Conservation (phyloP, 371 early-diverging fungal genomes). For the Synchytrium microbalum region DNA sequence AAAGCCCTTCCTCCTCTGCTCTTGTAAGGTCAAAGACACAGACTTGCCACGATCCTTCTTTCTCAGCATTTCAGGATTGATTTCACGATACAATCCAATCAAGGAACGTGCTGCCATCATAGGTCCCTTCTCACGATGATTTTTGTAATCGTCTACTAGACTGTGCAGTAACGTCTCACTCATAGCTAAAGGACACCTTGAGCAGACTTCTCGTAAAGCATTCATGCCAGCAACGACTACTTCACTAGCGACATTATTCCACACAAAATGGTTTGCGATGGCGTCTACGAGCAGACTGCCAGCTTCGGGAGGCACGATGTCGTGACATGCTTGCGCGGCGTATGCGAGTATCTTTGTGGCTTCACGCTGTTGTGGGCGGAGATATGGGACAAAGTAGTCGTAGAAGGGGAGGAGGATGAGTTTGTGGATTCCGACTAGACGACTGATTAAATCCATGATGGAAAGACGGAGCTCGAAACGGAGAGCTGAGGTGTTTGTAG, state of each 20-base stretch:
- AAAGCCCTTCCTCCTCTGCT: slow-evolving; percentile 47
- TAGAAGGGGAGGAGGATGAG: slow-evolving; percentile 80
- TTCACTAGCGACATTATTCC: slow-evolving; percentile 79
- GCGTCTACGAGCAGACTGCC: slow-evolving; percentile 75
- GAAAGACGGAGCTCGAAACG: slow-evolving; percentile 79
- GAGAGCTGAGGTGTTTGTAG: slow-evolving; percentile 36
- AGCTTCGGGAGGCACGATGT: slow-evolving; percentile 86
- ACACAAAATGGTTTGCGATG: slow-evolving; percentile 92
- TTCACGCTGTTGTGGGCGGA: slow-evolving; percentile 89
- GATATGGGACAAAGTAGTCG: slow-evolving; percentile 73
- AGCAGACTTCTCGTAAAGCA: slow-evolving; percentile 85
- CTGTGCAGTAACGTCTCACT: slow-evolving; percentile 76
- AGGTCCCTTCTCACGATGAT: slow-evolving; percentile 73
- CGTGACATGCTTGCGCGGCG: slow-evolving; percentile 83
- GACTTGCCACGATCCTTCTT: slow-evolving; percentile 68
- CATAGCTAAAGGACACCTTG: slow-evolving; percentile 85
- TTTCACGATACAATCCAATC: slow-evolving; percentile 81
- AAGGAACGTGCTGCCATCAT: slow-evolving; percentile 86
- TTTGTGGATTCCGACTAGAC: slow-evolving; percentile 91
- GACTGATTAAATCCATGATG: slow-evolving; percentile 85
- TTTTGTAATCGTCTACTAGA: slow-evolving; percentile 78
- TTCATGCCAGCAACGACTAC: slow-evolving; percentile 92
- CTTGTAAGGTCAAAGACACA: neutral
- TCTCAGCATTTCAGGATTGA: slow-evolving; percentile 85
- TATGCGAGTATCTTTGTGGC: slow-evolving; percentile 87